Evolutionary conservation across 208 protist genomes (phyloP).

Genomic region (Sergeia podlipaevii): DNA sequence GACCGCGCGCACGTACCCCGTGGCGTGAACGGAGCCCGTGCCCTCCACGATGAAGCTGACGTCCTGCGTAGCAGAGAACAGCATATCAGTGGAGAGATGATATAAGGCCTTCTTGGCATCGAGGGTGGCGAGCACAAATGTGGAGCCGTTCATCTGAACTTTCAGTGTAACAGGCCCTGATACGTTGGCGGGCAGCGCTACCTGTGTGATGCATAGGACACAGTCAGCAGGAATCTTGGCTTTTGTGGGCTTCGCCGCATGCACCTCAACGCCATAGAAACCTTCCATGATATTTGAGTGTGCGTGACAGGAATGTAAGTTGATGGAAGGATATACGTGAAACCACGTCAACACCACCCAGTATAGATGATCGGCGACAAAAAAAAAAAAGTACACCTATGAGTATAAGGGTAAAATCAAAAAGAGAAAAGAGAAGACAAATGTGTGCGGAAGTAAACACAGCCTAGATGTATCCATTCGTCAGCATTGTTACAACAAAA

Average conservation of each 20-base stretch:
- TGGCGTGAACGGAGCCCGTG: constrained; percentile 54
- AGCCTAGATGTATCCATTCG: neutral
- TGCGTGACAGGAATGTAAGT: no score
- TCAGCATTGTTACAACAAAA: neutral
- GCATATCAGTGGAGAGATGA: constrained; percentile 58
- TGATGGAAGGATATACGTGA: no score
- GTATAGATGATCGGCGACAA: neutral
- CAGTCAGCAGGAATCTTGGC: constrained; percentile 58
- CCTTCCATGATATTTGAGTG: constrained; percentile 39
- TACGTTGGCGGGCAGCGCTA: constrained; percentile 57
- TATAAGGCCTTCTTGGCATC: constrained; percentile 61
- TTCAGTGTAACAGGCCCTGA: constrained; percentile 36
- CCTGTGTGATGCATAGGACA: constrained; percentile 59
- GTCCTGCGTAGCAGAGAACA: constrained; percentile 43
- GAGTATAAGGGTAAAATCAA: neutral
- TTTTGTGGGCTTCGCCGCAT: constrained; percentile 35
- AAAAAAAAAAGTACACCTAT: neutral
- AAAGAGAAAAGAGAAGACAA: no score
- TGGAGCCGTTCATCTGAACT: constrained; percentile 34
- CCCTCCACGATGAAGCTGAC: constrained; percentile 43
- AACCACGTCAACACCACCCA: no score
- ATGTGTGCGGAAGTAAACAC: neutral
- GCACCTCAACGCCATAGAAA: constrained; percentile 77
- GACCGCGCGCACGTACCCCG: constrained; percentile 62
- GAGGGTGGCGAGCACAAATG: constrained; percentile 62